These are phyloP conservation scores for Neurospora intermedia DNA, from an alignment of 495 filamentous ascomycete genomes.

Conservation along the genomic window DNA sequence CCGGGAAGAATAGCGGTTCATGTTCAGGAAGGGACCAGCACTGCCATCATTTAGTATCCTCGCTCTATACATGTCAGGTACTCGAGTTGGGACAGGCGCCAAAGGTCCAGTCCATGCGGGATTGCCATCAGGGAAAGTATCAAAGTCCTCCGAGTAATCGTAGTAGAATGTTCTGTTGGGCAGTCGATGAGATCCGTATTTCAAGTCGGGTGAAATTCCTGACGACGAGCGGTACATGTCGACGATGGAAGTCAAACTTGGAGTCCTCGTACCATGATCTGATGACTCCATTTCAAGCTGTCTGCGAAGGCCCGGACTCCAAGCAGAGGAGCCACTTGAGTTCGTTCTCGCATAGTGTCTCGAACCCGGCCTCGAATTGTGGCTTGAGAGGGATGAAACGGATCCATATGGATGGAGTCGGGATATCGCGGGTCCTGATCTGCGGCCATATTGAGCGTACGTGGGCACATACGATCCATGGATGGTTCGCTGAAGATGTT, in stretches of 20 bases:
- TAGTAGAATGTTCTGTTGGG: constrained; percentile 27
- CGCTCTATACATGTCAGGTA: constrained; percentile 16
- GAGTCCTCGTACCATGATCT: constrained; percentile 17
- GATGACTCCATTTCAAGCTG: constrained; percentile 8
- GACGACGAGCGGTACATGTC: constrained; percentile 30
- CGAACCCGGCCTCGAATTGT: constrained; percentile 17
- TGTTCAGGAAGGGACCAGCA: constrained; percentile 10
- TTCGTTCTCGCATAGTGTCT: constrained; percentile 6
- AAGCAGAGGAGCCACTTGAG: constrained; percentile 1
- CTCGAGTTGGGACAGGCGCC: constrained; percentile 25
- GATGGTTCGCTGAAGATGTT: constrained; percentile 25
- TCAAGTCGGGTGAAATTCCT: constrained; percentile 2
- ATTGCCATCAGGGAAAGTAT: constrained; percentile 7
- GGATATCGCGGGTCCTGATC: constrained; percentile 19
- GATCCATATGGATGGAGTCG: constrained; percentile 28
- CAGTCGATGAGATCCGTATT: background rate
- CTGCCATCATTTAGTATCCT: constrained; percentile 19
- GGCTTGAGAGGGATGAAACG: constrained; percentile 21
- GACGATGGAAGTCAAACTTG: constrained; percentile 31
- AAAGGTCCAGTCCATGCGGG: constrained; percentile 17
- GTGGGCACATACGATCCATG: constrained; percentile 33
- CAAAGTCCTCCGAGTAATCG: constrained; percentile 44
- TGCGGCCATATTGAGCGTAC: constrained; percentile 25
- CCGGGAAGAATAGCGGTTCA: background rate
- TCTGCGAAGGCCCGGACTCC: background rate